These are phyloP conservation scores for Hymenoscyphus fraxineus DNA, from an alignment of 2,329 filamentous ascomycete species.

Conservation along the genomic window DNA sequence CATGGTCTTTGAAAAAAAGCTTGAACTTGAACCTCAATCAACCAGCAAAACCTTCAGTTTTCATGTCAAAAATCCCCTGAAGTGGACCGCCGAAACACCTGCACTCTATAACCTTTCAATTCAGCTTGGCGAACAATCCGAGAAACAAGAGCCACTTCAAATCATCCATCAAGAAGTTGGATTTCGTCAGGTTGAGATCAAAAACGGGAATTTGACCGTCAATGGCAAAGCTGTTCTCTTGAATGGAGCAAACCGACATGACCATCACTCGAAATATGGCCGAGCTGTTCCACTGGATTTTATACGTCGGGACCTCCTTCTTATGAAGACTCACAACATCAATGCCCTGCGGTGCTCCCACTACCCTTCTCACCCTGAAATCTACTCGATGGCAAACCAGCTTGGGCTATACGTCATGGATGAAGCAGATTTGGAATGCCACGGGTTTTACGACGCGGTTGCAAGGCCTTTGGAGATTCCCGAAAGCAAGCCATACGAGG, in stretches of 20 bases:
- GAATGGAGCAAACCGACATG: slow-evolving; percentile 57
- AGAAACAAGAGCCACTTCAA: slow-evolving; percentile 27
- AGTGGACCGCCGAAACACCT: slow-evolving; percentile 67
- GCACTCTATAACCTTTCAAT: slow-evolving; percentile 51
- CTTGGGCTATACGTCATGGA: slow-evolving; percentile 62
- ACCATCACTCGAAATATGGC: slow-evolving; percentile 59
- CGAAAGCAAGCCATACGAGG: slow-evolving; percentile 38
- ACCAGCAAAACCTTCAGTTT: slow-evolving; percentile 18
- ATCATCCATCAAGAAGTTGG: slow-evolving; percentile 44
- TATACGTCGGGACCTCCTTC: slow-evolving; percentile 46
- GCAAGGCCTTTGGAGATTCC: slow-evolving; percentile 25
- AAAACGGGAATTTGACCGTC: slow-evolving; percentile 47
- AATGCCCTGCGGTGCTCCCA: slow-evolving; percentile 68
- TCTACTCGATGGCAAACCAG: slow-evolving; percentile 61
- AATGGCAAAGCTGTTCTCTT: slow-evolving; percentile 52
- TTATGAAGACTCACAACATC: slow-evolving; percentile 58
- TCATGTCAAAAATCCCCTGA: slow-evolving; percentile 47
- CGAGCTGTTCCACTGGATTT: slow-evolving; percentile 49
- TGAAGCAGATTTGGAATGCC: slow-evolving; percentile 53
- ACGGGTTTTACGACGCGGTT: slow-evolving; percentile 45
- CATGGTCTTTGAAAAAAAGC: slow-evolving; percentile 42
- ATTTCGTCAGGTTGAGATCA: slow-evolving; percentile 51
- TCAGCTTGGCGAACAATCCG: slow-evolving; percentile 31
- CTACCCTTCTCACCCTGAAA: slow-evolving; percentile 56
- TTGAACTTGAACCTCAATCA: slow-evolving; percentile 26